Percentiles rank a stretch among this genome's conserved stretches.
These are phyloP conservation scores for Hebeloma cylindrosporum DNA, from an alignment of 768 basidiomycete species.

Conservation along the genomic window DNA sequence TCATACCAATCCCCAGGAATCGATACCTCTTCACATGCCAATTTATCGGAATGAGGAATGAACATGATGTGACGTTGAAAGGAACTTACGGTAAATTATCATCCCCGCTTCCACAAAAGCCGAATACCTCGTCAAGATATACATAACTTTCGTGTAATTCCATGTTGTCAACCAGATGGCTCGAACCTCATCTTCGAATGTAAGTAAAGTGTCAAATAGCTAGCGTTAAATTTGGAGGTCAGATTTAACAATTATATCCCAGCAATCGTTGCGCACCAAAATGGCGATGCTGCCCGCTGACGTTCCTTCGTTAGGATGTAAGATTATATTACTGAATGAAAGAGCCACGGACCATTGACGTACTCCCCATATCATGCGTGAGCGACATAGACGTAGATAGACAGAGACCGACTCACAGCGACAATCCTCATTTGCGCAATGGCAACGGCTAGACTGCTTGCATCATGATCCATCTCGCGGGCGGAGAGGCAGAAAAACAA, in stretches of 20 bases:
- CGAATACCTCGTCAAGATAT: slow-evolving; percentile 9
- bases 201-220: slow-evolving; percentile 5
- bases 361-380: not conserved
- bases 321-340: not conserved
- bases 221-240: not conserved
- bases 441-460: not conserved
- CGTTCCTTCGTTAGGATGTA: not conserved
- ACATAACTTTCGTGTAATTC: slow-evolving; percentile 11
- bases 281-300: slow-evolving; percentile 3
- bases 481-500: not conserved
- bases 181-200: slow-evolving; percentile 2
- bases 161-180: slow-evolving; percentile 7
- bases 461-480: not conserved
- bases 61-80: no score
- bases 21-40: slow-evolving; percentile 3
- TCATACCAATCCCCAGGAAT: slow-evolving; percentile 10
- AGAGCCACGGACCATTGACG: slow-evolving; percentile 1
- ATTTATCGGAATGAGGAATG: not conserved
- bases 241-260: not conserved
- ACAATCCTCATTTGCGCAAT: slow-evolving; percentile 2
- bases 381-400: not conserved
- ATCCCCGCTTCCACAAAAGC: slow-evolving; percentile 3
- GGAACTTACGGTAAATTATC: slow-evolving; percentile 6
- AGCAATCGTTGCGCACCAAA: not conserved
- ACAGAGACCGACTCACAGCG: not conserved